Conservation (phyloP, 768 basidiomycete genomes). For the Suillus subalutaceus region DNA sequence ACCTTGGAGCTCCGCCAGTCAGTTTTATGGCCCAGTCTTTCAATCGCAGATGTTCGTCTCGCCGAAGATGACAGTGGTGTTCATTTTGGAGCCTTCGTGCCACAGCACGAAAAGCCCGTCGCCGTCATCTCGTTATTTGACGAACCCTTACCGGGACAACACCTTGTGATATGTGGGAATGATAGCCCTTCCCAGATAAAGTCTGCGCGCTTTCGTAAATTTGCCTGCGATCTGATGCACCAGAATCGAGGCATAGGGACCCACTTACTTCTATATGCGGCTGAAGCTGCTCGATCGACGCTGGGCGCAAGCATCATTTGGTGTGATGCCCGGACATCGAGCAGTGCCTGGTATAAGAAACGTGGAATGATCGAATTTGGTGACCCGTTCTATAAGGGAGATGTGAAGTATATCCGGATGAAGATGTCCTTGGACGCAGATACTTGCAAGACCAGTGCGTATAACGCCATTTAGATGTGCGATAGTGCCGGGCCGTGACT, state of each 20-base stretch:
- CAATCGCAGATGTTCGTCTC: conserved; percentile 50
- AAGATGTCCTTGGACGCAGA: conserved; percentile 30
- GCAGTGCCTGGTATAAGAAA: conserved; percentile 52
- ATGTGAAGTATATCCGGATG: conserved; percentile 62
- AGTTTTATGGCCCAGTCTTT: conserved; percentile 59
- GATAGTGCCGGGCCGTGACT: background rate
- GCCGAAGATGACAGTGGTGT: conserved; percentile 53
- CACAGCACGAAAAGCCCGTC: conserved; percentile 38
- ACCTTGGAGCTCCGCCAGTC: conserved; percentile 56
- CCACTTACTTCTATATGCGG: conserved; percentile 44
- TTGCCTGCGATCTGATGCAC: conserved; percentile 54
- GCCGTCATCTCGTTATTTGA: conserved; percentile 62
- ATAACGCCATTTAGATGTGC: conserved; percentile 6
- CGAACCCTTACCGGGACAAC: conserved; percentile 37
- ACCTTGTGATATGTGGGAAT: conserved; percentile 1
- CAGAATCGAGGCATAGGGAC: conserved; percentile 60
- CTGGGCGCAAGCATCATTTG: conserved; percentile 47
- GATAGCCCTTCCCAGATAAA: conserved; percentile 9
- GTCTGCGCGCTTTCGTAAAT: conserved; percentile 58
- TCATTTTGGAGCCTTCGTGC: conserved; percentile 61
- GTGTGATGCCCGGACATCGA: conserved; percentile 59
- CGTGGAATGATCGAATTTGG: conserved; percentile 56
- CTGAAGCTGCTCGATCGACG: conserved; percentile 42
- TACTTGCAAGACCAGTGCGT: conserved; percentile 1
- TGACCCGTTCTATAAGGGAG: conserved; percentile 52